Base-by-base conservation (phyloP, 352 stramenopile genomes). In the Phytophthora multivora region DNA sequence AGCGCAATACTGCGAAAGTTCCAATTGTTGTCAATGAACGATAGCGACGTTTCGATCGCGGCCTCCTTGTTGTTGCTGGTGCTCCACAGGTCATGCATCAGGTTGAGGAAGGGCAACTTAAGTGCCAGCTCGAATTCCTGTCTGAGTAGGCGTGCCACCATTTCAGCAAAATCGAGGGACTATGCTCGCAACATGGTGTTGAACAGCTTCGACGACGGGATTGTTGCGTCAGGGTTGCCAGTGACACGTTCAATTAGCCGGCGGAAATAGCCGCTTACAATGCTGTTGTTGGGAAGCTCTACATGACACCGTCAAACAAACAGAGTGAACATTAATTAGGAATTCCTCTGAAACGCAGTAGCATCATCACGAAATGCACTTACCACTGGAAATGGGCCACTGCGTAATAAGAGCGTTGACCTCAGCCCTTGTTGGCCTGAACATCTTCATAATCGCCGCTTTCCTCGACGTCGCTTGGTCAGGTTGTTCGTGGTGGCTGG, bases 21-120 rank as follows among this genome's bases (percentile, higher is more conserved):
- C 55, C 55, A 56, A 1, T 13, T 15, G 6, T 4, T 19, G 35
- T 60, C 49, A 18, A 66, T 56, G 10, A 55, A n/a, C n/a, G n/a
- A n/a, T n/a, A n/a, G n/a, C n/a, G n/a, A n/a, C n/a, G n/a, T n/a
- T n/a, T n/a, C n/a, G n/a, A n/a, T n/a, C n/a, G n/a, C n/a, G n/a
- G n/a, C n/a, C n/a, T n/a, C n/a, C 9, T 50, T 51, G 5, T n/a
- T 38, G 9, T 28, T 45, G 8, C 10, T 35, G 8, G 18, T 36
- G 1, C 31, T 60, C 31, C 50, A 66, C n/a, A 5, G 9, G n/a
- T 50, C 31, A 16, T 66, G 58, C 2, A 38, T 8, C 1, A 61
- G 6, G 26, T 61, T 61, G 2, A 66, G 35, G 23, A 51, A 61
- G 0, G 50, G 42, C 1, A 39, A n/a, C 0, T 31, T 3, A 3